phyloP scores from a whole-genome alignment of 306 rosid species.

The Geum urbanum region DNA sequence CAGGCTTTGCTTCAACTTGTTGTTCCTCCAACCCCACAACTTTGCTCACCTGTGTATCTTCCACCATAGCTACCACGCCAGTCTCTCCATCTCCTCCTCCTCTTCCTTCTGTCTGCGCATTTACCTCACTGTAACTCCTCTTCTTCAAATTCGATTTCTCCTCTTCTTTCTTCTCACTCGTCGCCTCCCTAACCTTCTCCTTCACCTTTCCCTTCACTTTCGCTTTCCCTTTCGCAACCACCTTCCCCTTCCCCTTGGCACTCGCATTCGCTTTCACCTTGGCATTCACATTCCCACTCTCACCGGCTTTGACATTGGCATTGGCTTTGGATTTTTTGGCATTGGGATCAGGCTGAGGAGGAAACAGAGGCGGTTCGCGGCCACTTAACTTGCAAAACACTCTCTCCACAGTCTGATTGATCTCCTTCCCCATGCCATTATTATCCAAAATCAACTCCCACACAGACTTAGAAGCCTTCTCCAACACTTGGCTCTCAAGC shows the following conservation, averaged over 20 bases:
- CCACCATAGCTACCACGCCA: too few relatives aligned
- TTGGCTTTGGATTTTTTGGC: too few relatives aligned
- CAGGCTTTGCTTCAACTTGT: slow-evolving; percentile 29
- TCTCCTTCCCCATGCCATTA: slow-evolving; percentile 76
- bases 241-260: slow-evolving; percentile 36
- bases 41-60: too few relatives aligned
- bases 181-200: slow-evolving; percentile 42
- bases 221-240: slow-evolving; percentile 40
- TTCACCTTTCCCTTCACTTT: slow-evolving; percentile 48
- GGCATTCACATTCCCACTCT: not conserved
- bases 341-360: slow-evolving; percentile 25
- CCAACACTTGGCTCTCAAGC: slow-evolving; percentile 83
- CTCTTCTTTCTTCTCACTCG: slow-evolving; percentile 27
- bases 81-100: slow-evolving; percentile 6
- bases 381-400: slow-evolving; percentile 90
- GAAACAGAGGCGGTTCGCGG: slow-evolving; percentile 80
- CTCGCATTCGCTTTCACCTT: slow-evolving; percentile 9
- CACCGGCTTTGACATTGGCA: not conserved
- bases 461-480: slow-evolving; percentile 93
- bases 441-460: slow-evolving; percentile 91
- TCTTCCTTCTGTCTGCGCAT: slow-evolving; percentile 16
- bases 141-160: slow-evolving; percentile 53
- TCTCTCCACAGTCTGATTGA: slow-evolving; percentile 73
- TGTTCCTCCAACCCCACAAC: slow-evolving; percentile 27
- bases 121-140: slow-evolving; percentile 56